These are phyloP conservation scores for Moricandia moricandioides DNA, from an alignment of 345 rosid genomes.

Conservation along the genomic window DNA sequence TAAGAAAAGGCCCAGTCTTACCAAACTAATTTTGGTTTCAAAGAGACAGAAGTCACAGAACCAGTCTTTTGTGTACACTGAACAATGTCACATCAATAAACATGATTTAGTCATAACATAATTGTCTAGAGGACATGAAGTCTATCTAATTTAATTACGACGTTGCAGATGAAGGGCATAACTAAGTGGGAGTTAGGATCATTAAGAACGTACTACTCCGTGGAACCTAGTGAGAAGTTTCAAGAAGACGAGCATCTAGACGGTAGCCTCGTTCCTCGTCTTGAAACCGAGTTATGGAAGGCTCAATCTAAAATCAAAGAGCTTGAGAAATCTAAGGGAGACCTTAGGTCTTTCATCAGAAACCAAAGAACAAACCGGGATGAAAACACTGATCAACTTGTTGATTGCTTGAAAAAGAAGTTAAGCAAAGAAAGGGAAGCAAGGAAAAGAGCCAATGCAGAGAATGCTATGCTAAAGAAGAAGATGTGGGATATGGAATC, in stretches of 20 bases:
- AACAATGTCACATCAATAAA: background rate
- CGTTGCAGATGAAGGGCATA: conserved; percentile 25
- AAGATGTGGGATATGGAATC: conserved; percentile 23
- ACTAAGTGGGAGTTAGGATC: conserved; percentile 35
- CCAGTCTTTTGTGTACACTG: too few species aligned
- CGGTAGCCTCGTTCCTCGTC: conserved; percentile 14
- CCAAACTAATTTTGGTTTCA: too few species aligned
- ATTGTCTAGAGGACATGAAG: background rate
- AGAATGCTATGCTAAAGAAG: conserved; percentile 36
- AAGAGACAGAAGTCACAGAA: too few species aligned
- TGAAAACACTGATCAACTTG: conserved; percentile 7
- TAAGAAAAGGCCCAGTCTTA: too few species aligned
- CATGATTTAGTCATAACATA: background rate
- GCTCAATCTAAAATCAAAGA: conserved; percentile 31
- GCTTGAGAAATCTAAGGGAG: conserved; percentile 18
- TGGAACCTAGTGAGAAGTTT: conserved; percentile 20
- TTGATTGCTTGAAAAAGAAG: conserved; percentile 27
- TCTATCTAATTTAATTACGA: background rate
- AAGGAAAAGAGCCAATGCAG: conserved; percentile 49
- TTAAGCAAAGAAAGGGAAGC: conserved; percentile 6
- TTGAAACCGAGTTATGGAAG: conserved; percentile 32
- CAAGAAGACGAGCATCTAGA: conserved; percentile 14
- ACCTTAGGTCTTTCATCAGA: background rate
- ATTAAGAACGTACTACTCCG: conserved; percentile 22
- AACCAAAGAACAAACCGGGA: background rate